Conservation (phyloP, 306 rosid species). For the Rosa multiflora region DNA sequence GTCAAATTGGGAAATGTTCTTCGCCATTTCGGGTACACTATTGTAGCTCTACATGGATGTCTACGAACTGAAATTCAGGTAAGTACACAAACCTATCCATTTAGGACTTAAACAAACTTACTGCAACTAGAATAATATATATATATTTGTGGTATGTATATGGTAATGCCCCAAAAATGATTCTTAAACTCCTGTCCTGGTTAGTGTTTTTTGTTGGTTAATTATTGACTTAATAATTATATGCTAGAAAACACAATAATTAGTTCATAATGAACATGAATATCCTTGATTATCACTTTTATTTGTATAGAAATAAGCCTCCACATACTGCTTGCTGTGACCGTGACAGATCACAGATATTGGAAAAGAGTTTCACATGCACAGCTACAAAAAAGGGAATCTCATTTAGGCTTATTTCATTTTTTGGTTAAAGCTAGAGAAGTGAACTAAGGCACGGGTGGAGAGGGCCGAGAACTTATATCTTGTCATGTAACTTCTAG, state of each 20-base stretch:
- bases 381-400: not conserved
- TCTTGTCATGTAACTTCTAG: not conserved
- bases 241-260: not conserved
- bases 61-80: constrained; percentile 90
- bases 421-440: constrained; percentile 1
- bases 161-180: not conserved
- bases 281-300: not conserved
- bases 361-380: constrained; percentile 16
- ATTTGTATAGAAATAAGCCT: not conserved
- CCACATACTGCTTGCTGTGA: constrained; percentile 6
- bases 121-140: not conserved
- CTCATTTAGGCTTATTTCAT: not conserved
- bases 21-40: constrained; percentile 89
- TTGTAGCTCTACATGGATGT: constrained; percentile 93
- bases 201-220: not conserved
- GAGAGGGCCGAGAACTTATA: not conserved
- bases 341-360: constrained; percentile 15
- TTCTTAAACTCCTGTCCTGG: not conserved
- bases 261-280: constrained; percentile 4
- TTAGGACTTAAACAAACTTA: not conserved
- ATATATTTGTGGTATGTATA: not conserved
- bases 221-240: not conserved
- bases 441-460: not conserved
- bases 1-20: constrained; percentile 87
- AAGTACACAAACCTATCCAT: not conserved